Evolutionary conservation across 2,329 filamentous ascomycete species (phyloP).

Genomic region (Microcyclospora pomicola): DNA sequence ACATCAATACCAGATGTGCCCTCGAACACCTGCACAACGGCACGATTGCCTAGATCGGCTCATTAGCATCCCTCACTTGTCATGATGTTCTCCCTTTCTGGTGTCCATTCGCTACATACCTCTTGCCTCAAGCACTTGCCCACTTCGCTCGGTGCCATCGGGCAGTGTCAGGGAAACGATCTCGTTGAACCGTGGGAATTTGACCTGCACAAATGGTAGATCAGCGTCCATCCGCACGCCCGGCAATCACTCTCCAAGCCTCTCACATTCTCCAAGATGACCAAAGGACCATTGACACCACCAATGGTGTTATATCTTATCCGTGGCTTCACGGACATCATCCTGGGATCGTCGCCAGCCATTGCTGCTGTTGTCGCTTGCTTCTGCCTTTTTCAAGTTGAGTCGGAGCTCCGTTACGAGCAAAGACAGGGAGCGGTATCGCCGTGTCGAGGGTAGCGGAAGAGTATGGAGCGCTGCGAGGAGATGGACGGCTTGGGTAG

Average conservation of each 20-base stretch:
- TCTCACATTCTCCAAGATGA: slow-evolving; percentile 89
- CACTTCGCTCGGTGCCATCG: slow-evolving; percentile 85
- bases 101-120: slow-evolving; percentile 41
- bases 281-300: slow-evolving; percentile 93
- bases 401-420: too few relatives aligned
- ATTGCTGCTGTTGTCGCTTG: slow-evolving; percentile 1
- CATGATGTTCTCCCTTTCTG: neutral
- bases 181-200: slow-evolving; percentile 94
- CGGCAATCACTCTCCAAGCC: slow-evolving; percentile 7
- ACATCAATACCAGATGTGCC: slow-evolving; percentile 96
- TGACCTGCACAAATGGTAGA: slow-evolving; percentile 50
- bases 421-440: too few relatives aligned
- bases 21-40: slow-evolving; percentile 97
- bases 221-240: slow-evolving; percentile 12
- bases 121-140: slow-evolving; percentile 94
- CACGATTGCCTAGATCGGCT: slow-evolving; percentile 57
- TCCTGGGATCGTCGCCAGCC: slow-evolving; percentile 30
- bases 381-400: too few relatives aligned
- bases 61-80: slow-evolving; percentile 5
- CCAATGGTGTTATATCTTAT: slow-evolving; percentile 97
- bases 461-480: too few relatives aligned
- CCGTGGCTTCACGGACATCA: slow-evolving; percentile 50
- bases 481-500: too few relatives aligned
- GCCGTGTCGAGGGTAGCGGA: too few relatives aligned
- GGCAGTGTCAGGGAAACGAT: slow-evolving; percentile 92